A percentile compares a stretch with the other conserved stretches of the same genome.
These are phyloP conservation scores for Apiospora aurea DNA, from an alignment of 2,329 filamentous ascomycete genomes.

Conservation along the genomic window DNA sequence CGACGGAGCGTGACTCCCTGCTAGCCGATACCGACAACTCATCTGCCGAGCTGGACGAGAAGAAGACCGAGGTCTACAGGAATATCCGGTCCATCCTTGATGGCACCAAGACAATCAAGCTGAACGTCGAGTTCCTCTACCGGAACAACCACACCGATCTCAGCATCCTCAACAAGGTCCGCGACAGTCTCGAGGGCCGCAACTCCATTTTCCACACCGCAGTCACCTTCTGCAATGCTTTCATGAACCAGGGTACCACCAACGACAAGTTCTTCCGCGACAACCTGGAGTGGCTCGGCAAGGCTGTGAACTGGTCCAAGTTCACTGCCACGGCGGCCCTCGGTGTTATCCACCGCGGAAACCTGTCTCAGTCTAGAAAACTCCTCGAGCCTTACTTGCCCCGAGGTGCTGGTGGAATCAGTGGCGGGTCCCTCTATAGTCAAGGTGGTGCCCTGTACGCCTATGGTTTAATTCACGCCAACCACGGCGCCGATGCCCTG, in stretches of 20 bases:
- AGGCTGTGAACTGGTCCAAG: constrained; percentile 99
- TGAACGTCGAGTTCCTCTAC: constrained; percentile 96
- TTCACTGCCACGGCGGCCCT: constrained; percentile 97
- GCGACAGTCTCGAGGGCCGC: constrained; percentile 91
- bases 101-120: constrained; percentile 90
- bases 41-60: constrained; percentile 52
- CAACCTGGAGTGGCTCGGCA: constrained; percentile 96
- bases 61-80: constrained; percentile 63
- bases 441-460: constrained; percentile 96
- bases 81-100: constrained; percentile 76
- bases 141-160: constrained; percentile 93
- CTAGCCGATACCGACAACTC: constrained; percentile 50
- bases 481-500: constrained; percentile 90
- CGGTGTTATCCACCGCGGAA: constrained; percentile 95
- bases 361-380: constrained; percentile 91
- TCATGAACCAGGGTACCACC: constrained; percentile 98
- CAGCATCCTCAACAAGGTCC: constrained; percentile 92
- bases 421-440: constrained; percentile 88
- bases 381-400: constrained; percentile 94
- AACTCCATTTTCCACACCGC: constrained; percentile 99
- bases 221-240: constrained; percentile 96
- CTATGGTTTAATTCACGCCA: constrained; percentile 94
- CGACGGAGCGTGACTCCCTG: constrained; percentile 56
- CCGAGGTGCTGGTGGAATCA: constrained; percentile 69
- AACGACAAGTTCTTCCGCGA: constrained; percentile 99